These are phyloP conservation scores for Capsicum chinense DNA, from an alignment of 257 asterid species.

Conservation along the genomic window DNA sequence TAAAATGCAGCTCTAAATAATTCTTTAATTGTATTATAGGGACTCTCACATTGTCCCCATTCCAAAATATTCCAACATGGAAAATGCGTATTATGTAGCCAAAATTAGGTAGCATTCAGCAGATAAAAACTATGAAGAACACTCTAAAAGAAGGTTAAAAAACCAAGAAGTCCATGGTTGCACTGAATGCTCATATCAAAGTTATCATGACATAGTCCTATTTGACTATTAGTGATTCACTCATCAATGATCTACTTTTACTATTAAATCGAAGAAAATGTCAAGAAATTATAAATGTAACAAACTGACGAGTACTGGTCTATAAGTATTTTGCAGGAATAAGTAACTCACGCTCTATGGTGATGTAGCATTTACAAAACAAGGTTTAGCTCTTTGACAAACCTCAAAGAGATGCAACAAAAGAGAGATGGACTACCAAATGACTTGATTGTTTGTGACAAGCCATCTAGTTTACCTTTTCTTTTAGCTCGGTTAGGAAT, in stretches of 20 bases:
- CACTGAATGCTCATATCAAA: neutral
- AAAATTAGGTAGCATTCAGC: neutral
- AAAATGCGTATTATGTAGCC: neutral
- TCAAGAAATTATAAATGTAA: constrained; percentile 24
- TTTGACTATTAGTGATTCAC: neutral
- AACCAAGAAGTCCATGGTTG: neutral
- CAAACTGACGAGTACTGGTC: neutral
- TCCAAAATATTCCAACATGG: neutral
- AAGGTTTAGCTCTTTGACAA: neutral
- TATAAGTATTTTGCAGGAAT: constrained; percentile 16
- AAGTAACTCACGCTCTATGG: neutral
- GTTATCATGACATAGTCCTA: constrained; percentile 1
- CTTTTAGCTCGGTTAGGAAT: constrained; percentile 68
- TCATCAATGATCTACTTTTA: neutral
- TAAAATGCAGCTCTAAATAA: neutral
- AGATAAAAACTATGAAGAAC: neutral
- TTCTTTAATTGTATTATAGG: neutral
- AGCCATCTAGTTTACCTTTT: constrained; percentile 56
- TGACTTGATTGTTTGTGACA: neutral
- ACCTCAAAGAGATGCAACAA: neutral
- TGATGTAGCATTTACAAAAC: neutral
- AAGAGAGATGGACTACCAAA: neutral
- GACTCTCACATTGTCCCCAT: neutral
- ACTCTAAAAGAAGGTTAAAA: neutral
- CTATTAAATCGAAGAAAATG: neutral